Percentiles rank a stretch among this genome's conserved stretches.
Evolutionary conservation across 805 yeast genomes (phyloP).

Genomic region (Ogataea parapolymorpha): DNA sequence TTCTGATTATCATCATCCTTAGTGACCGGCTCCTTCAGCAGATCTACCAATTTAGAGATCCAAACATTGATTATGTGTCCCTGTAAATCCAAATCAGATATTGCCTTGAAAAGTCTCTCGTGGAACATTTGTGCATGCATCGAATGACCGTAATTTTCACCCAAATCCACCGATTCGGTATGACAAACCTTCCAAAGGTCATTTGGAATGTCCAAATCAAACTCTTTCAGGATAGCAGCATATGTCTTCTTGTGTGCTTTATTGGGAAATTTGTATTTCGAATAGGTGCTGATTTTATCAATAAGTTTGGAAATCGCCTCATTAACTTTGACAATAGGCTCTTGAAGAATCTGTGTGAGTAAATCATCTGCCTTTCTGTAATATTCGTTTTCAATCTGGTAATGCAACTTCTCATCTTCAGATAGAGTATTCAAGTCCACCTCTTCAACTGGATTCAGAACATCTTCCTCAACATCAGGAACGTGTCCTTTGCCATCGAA

Average conservation of each 20-base stretch:
- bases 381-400: slow-evolving; percentile 45
- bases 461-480: slow-evolving; percentile 23
- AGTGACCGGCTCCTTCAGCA: slow-evolving; percentile 48
- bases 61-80: slow-evolving; percentile 49
- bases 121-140: slow-evolving; percentile 23
- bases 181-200: slow-evolving; percentile 8
- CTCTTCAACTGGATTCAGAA: slow-evolving; percentile 19
- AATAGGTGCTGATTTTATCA: slow-evolving; percentile 14
- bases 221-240: slow-evolving; percentile 3
- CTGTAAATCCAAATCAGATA: slow-evolving; percentile 47
- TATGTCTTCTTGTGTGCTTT: not conserved
- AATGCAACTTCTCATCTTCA: slow-evolving; percentile 31
- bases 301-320: slow-evolving; percentile 24
- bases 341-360: slow-evolving; percentile 51
- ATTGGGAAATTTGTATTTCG: slow-evolving; percentile 7
- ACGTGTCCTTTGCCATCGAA: slow-evolving; percentile 29
- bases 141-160: slow-evolving; percentile 16
- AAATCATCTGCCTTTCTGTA: slow-evolving; percentile 61
- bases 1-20: slow-evolving; percentile 22
- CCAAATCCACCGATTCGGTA: not conserved
- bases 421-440: slow-evolving; percentile 24
- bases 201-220: not conserved
- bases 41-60: slow-evolving; percentile 40
- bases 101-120: slow-evolving; percentile 25
- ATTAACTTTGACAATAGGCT: slow-evolving; percentile 37